These are phyloP conservation scores for Fraxinus americana DNA, from an alignment of 257 asterid genomes.

Conservation along the genomic window DNA sequence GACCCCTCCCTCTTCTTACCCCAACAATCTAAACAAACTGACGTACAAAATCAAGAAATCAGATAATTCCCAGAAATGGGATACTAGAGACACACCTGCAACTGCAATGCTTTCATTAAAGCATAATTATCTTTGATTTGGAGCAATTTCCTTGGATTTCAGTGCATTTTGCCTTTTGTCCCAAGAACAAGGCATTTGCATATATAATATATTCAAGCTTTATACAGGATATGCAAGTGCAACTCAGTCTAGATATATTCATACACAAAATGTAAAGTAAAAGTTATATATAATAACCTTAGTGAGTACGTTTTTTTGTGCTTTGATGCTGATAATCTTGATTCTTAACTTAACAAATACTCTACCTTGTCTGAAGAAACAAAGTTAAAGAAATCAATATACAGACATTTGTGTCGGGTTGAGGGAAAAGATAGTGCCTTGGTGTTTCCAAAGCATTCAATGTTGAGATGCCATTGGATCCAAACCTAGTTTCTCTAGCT, in stretches of 20 bases:
- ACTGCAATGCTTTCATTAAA: conserved; percentile 17
- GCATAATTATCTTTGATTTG: conserved; percentile 37
- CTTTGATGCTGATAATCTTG: conserved; percentile 38
- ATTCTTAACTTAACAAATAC: conserved; percentile 66
- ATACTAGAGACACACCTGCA: neutral
- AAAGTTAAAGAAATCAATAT: conserved; percentile 43
- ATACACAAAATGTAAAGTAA: conserved; percentile 38
- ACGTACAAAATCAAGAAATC: neutral
- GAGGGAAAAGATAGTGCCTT: conserved; percentile 30
- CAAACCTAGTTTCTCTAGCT: neutral
- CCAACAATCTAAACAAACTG: neutral
- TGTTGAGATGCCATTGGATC: conserved; percentile 21
- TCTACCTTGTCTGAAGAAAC: conserved; percentile 56
- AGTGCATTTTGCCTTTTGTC: neutral
- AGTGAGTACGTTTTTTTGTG: conserved; percentile 33
- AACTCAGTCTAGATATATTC: conserved; percentile 24
- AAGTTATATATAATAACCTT: conserved; percentile 37
- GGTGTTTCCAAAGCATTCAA: conserved; percentile 34
- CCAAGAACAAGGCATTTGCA: conserved; percentile 18
- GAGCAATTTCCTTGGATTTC: neutral
- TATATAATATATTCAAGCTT: conserved; percentile 33
- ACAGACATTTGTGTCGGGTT: conserved; percentile 57
- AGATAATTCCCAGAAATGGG: conserved; percentile 20
- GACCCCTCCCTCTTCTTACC: neutral
- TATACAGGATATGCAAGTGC: conserved; percentile 38